Conservation (phyloP, 2,329 filamentous ascomycete genomes). For the Emmonsia crescens region DNA sequence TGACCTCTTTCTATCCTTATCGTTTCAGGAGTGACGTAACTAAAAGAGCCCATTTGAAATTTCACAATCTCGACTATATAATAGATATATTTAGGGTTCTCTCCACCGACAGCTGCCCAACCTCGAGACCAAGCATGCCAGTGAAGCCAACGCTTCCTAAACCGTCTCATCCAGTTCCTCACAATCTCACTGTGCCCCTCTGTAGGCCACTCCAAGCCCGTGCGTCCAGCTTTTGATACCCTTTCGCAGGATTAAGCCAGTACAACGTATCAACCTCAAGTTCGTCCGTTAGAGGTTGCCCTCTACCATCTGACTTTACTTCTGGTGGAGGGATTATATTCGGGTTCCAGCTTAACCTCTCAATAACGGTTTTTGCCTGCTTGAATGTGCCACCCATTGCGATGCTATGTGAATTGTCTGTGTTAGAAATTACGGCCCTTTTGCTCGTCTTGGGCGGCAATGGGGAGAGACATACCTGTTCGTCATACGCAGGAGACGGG, state of each 20-base stretch:
- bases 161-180: neutral
- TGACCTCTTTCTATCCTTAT: neutral
- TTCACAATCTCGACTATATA: neutral
- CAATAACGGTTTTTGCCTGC: conserved; percentile 36
- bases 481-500: conserved; percentile 37
- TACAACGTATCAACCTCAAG: conserved; percentile 30
- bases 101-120: no score
- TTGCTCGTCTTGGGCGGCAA: neutral
- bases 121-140: neutral
- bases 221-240: conserved; percentile 30
- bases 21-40: neutral
- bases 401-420: conserved; percentile 13
- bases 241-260: conserved; percentile 32
- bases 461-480: conserved; percentile 29
- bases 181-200: conserved; percentile 33
- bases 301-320: neutral
- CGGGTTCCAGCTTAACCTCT: conserved; percentile 33
- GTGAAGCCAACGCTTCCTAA: neutral
- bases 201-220: conserved; percentile 34
- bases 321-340: neutral
- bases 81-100: no score
- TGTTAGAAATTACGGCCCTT: neutral
- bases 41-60: neutral
- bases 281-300: neutral
- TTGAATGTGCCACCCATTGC: conserved; percentile 41